Evolutionary conservation across 2,329 filamentous ascomycete genomes (phyloP).

Genomic region (Paracamarosporium sp.): DNA sequence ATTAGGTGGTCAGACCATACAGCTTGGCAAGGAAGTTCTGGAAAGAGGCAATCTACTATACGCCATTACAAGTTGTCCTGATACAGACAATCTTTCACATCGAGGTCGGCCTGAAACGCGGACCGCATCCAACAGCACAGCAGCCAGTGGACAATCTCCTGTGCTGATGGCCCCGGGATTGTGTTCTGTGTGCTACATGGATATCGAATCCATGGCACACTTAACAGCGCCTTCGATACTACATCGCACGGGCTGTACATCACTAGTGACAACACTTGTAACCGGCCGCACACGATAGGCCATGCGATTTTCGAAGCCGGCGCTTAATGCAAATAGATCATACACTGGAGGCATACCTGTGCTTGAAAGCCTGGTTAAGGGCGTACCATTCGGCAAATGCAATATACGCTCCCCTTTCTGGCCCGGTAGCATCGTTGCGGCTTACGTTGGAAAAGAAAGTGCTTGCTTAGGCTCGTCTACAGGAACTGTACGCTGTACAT

Average conservation of each 20-base stretch:
- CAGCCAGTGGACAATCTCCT: not conserved
- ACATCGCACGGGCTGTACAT: slow-evolving; percentile 5
- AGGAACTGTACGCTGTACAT: not conserved
- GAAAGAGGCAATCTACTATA: not conserved
- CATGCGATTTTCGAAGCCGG: not conserved
- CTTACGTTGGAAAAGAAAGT: slow-evolving; percentile 6
- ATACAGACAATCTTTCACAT: not conserved
- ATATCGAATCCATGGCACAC: not conserved
- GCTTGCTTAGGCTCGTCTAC: not conserved
- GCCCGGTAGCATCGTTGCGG: not conserved
- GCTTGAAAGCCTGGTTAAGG: not conserved
- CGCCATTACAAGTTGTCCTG: not conserved
- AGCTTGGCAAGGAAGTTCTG: not conserved
- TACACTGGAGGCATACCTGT: not conserved
- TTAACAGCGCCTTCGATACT: not conserved
- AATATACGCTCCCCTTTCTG: not conserved
- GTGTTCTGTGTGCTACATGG: not conserved
- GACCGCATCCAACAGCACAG: not conserved
- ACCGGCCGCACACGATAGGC: not conserved
- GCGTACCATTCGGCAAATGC: not conserved
- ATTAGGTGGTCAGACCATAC: slow-evolving; percentile 4
- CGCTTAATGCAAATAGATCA: slow-evolving; percentile 4
- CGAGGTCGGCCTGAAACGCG: not conserved
- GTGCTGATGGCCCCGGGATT: slow-evolving; percentile 5
- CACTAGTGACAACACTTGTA: not conserved